phyloP scores from a whole-genome alignment of 2,329 filamentous ascomycete genomes.

The Botryotinia convoluta region DNA sequence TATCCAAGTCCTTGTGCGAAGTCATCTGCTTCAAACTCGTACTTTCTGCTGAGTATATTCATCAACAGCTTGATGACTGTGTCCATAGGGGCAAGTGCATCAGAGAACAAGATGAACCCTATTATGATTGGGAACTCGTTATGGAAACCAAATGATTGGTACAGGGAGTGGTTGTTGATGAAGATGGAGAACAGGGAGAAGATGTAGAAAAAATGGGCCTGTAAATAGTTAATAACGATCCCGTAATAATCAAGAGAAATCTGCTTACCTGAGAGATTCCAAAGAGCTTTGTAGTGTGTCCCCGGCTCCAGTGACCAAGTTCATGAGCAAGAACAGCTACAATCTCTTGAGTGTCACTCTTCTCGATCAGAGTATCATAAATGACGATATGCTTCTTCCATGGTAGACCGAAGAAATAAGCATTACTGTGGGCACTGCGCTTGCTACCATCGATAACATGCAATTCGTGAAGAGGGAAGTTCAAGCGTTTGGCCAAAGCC shows the following conservation, averaged over 20 bases:
- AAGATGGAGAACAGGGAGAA: conserved; percentile 97
- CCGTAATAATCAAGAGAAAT: background rate
- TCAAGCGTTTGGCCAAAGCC: conserved; percentile 73
- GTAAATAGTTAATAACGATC: conserved; percentile 37
- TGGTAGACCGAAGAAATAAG: conserved; percentile 94
- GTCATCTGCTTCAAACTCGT: conserved; percentile 93
- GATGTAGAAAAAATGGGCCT: conserved; percentile 94
- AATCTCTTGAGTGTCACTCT: conserved; percentile 87
- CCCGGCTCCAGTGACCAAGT: conserved; percentile 93
- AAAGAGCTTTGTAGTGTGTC: conserved; percentile 90
- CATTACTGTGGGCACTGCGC: conserved; percentile 83
- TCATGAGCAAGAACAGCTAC: conserved; percentile 94
- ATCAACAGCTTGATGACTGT: conserved; percentile 91
- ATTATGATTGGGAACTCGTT: conserved; percentile 87
- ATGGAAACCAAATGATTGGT: conserved; percentile 85
- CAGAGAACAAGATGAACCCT: conserved; percentile 95
- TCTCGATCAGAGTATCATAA: conserved; percentile 95
- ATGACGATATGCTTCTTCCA: conserved; percentile 99
- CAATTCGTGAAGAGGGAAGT: conserved; percentile 89
- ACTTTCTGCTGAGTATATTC: conserved; percentile 91
- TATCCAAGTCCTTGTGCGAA: conserved; percentile 88
- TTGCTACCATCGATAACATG: conserved; percentile 94
- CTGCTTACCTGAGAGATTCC: conserved; percentile 71
- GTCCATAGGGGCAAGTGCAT: conserved; percentile 92
- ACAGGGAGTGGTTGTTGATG: conserved; percentile 90